Base-by-base conservation (phyloP, 2,329 filamentous ascomycete species). In the Chalaropsis ovoidea region DNA sequence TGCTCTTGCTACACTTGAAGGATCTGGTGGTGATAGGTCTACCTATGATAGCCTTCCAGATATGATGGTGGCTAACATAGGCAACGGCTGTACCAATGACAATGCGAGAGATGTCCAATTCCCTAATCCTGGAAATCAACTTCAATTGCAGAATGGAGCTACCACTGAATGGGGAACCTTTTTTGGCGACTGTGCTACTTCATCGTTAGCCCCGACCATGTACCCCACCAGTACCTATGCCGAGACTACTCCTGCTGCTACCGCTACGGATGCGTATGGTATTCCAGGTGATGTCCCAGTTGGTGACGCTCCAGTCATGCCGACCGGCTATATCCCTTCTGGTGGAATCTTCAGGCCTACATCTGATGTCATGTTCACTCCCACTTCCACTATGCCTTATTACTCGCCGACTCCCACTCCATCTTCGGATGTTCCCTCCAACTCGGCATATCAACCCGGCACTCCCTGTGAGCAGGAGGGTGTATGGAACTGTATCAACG, bases 41-140 rank as follows among this genome's bases (percentile, higher is more conserved):
- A 82, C 82, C 69, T 82, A 86, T 68, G 73, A 82, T 47, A 74
- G 76, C 0, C 86, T 95, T 84, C 88, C 89, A 0, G 76, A 82
- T 35, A 82, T 91, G 75, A 89, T 90, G 69, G 76, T 84, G 11
- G 87, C 85, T 71, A 90, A 90, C 71, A 71, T 88, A 4, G 75
- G 73, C 1, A 79, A 81, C 19, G 73, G 71, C 0, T 90, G 87
- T 72, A 75, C 69, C 1, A 86, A 82, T 1, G 71, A 70, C 0
- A 76, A 81, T 61, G 73, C 75, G 22, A 72, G 75, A 4, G 82
- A 87, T 61, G 76, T 87, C 5, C 67, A 76, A 45, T 90, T 86
- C 75, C 85, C 86, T 15, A 73, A 83, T 62, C 82, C 87, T 0
- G 88, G 88, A 71, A 75, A 0, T 76, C n/a, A 80, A 5, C 77